Conservation (phyloP, 2,329 filamentous ascomycete species). For the Aspergillus pseudoterreus region DNA sequence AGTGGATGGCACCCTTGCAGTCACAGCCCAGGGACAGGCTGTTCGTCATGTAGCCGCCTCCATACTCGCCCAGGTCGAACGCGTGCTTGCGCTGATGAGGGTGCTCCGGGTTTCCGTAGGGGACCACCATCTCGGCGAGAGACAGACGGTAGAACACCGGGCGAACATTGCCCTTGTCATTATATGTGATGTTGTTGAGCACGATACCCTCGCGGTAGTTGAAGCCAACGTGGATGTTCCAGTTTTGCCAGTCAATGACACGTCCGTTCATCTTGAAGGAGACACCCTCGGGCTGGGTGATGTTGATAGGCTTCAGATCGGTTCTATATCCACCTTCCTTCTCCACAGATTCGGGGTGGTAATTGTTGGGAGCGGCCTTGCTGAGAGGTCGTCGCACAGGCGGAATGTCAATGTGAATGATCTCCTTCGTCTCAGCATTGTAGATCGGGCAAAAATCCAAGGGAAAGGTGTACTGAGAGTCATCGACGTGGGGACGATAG, state of each 20-base stretch:
- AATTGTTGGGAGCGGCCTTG: conserved; percentile 71
- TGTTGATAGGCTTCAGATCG: conserved; percentile 81
- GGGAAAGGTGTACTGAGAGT: conserved; percentile 86
- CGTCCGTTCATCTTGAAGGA: conserved; percentile 76
- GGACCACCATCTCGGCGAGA: conserved; percentile 76
- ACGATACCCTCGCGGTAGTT: conserved; percentile 92
- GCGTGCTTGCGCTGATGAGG: conserved; percentile 49
- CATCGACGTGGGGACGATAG: conserved; percentile 79
- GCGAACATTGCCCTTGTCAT: conserved; percentile 73
- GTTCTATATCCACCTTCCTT: conserved; percentile 70
- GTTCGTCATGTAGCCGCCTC: conserved; percentile 49
- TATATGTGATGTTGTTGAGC: conserved; percentile 83
- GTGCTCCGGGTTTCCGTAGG: conserved; percentile 45
- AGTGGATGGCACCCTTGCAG: conserved; percentile 66
- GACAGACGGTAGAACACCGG: conserved; percentile 87
- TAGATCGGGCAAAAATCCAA: conserved; percentile 93
- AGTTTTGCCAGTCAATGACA: conserved; percentile 84
- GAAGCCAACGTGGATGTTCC: conserved; percentile 89
- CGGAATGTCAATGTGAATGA: conserved; percentile 81
- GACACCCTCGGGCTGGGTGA: conserved; percentile 83
- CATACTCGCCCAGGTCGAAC: conserved; percentile 47
- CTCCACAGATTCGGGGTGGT: conserved; percentile 70
- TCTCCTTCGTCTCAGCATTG: conserved; percentile 72
- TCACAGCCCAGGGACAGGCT: conserved; percentile 45
- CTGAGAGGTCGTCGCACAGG: conserved; percentile 71